These are phyloP conservation scores for Primulina tabacum DNA, from an alignment of 257 asterid genomes.

Conservation along the genomic window DNA sequence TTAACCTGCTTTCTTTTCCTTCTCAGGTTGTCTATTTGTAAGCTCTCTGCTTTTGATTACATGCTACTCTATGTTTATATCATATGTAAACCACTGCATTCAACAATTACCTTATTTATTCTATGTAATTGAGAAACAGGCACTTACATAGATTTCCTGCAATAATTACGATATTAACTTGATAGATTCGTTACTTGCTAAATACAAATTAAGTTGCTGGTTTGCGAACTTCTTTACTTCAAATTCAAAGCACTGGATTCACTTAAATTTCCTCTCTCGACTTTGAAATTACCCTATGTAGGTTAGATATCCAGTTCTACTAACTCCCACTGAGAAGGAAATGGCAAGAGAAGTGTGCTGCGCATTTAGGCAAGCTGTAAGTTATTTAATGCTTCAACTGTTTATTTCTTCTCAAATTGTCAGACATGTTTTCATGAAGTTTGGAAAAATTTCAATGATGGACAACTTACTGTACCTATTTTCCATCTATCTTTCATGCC, in stretches of 20 bases:
- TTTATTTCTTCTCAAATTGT: constrained; percentile 2
- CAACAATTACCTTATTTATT: not conserved
- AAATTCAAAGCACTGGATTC: not conserved
- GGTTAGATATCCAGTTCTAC: constrained; percentile 98
- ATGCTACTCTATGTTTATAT: not conserved
- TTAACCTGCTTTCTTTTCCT: not conserved
- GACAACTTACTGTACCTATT: not conserved
- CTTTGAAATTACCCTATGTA: constrained; percentile 34
- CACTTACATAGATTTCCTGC: not conserved
- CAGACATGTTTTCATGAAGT: not conserved
- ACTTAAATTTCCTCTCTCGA: constrained; percentile 13
- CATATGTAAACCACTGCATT: not conserved
- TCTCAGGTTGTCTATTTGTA: not conserved
- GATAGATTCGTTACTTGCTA: constrained; percentile 8
- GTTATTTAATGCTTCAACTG: constrained; percentile 29
- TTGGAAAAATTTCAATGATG: not conserved
- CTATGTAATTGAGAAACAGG: not conserved
- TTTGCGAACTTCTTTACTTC: constrained; percentile 17
- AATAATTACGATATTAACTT: not conserved
- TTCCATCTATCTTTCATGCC: not conserved
- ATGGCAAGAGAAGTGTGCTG: constrained; percentile 96
- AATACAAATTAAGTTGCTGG: constrained; percentile 18
- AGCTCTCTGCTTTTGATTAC: not conserved
- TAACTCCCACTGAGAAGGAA: constrained; percentile 92
- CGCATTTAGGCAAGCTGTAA: constrained; percentile 95